Evolutionary conservation across 768 basidiomycete genomes (phyloP).

Genomic region (Phylloporus sp.): DNA sequence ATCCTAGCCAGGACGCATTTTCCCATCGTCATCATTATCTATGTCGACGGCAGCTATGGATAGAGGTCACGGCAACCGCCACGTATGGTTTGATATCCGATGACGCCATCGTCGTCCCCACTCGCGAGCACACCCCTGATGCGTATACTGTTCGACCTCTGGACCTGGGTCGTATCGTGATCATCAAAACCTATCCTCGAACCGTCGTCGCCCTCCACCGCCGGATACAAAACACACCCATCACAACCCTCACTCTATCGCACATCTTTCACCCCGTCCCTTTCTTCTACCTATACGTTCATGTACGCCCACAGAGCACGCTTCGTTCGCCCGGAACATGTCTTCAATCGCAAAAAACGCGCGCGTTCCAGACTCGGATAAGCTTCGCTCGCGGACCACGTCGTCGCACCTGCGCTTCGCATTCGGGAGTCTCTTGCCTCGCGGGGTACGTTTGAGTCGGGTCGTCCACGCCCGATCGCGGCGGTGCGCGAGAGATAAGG

Average conservation of each 20-base stretch:
- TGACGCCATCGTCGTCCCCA: background rate
- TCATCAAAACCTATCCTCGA: too few species aligned
- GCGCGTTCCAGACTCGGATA: background rate
- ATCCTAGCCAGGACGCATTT: background rate
- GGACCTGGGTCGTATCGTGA: background rate
- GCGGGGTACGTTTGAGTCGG: too few species aligned
- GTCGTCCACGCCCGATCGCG: too few species aligned
- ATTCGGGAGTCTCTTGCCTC: too few species aligned
- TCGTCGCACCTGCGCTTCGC: background rate
- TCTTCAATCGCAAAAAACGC: constrained; percentile 13
- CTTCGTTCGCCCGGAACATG: background rate
- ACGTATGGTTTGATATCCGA: background rate
- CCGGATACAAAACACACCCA: background rate
- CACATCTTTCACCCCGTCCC: too few species aligned
- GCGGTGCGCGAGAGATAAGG: too few species aligned
- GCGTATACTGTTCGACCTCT: background rate
- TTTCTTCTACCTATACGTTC: too few species aligned
- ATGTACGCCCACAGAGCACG: background rate
- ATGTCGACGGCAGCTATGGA: background rate
- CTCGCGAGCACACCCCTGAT: background rate
- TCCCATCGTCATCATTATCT: background rate
- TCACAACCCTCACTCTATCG: background rate
- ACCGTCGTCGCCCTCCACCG: background rate
- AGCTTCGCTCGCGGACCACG: too few species aligned
- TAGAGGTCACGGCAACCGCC: constrained; percentile 3